Percentiles rank a stretch among this genome's conserved stretches.
phyloP scores from a whole-genome alignment of 116 monocot species.

The Papilionanthe hybrid region DNA sequence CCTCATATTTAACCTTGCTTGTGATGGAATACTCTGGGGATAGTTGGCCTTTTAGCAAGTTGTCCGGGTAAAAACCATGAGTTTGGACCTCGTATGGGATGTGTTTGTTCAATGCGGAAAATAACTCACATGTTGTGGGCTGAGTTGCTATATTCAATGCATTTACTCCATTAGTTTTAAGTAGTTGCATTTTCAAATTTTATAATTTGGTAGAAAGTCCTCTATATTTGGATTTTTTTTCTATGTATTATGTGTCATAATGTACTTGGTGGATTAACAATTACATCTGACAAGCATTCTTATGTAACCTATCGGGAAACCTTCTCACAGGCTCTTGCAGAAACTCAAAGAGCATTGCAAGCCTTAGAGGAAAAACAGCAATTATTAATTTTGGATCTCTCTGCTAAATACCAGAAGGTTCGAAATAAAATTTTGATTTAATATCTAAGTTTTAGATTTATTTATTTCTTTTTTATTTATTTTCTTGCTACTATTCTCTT shows the following conservation, averaged over 20 bases:
- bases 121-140: too few species aligned
- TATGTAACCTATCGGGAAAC: constrained; percentile 5
- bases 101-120: too few species aligned
- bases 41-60: too few species aligned
- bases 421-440: background rate
- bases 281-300: background rate
- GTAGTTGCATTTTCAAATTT: background rate
- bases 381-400: constrained; percentile 59
- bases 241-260: background rate
- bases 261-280: background rate
- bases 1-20: too few species aligned
- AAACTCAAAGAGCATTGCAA: constrained; percentile 48
- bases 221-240: background rate
- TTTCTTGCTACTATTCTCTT: constrained; percentile 15
- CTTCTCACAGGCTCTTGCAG: constrained; percentile 51
- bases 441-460: background rate
- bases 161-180: background rate
- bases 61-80: too few species aligned
- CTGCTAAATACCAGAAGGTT: constrained; percentile 83
- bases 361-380: constrained; percentile 75
- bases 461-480: constrained; percentile 9
- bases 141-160: background rate
- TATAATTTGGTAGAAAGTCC: background rate
- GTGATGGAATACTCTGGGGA: too few species aligned
- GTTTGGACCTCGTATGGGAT: too few species aligned